Conservation (phyloP, 1,284 basidiomycete genomes). For the Coriolopsis trogii region DNA sequence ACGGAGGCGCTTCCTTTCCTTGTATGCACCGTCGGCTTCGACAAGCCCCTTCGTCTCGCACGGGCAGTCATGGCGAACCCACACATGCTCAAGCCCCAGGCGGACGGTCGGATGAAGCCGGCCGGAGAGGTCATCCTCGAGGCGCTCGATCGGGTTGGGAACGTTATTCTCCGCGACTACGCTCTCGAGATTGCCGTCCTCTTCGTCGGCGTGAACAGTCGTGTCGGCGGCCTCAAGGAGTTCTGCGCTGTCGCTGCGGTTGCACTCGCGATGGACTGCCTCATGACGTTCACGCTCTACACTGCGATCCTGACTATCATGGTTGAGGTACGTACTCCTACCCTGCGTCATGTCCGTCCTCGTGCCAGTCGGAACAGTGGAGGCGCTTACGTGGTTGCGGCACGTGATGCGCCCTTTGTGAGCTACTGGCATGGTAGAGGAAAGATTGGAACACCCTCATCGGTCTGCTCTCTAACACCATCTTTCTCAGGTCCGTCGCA, state of each 20-base stretch:
- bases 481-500: constrained; percentile 38
- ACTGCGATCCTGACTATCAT: constrained; percentile 89
- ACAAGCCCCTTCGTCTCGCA: constrained; percentile 94
- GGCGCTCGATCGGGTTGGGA: constrained; percentile 79
- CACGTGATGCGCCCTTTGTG: constrained; percentile 17
- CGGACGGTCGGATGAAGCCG: constrained; percentile 64
- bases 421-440: too few relatives aligned
- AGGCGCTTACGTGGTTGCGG: constrained; percentile 1
- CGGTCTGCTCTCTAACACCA: constrained; percentile 9
- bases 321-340: constrained; percentile 74
- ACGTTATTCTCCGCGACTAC: constrained; percentile 90
- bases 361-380: not conserved
- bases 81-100: constrained; percentile 58
- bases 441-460: too few relatives aligned
- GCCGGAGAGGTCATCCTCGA: constrained; percentile 86
- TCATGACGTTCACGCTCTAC: constrained; percentile 91
- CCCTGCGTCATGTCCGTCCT: constrained; percentile 1
- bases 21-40: constrained; percentile 97
- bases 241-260: constrained; percentile 95
- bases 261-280: constrained; percentile 84
- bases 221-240: constrained; percentile 89
- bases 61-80: constrained; percentile 90
- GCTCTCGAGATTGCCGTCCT: constrained; percentile 91
- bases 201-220: constrained; percentile 84
- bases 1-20: constrained; percentile 97